phyloP scores from a whole-genome alignment of 768 basidiomycete genomes.

The Amylocystis lapponica region DNA sequence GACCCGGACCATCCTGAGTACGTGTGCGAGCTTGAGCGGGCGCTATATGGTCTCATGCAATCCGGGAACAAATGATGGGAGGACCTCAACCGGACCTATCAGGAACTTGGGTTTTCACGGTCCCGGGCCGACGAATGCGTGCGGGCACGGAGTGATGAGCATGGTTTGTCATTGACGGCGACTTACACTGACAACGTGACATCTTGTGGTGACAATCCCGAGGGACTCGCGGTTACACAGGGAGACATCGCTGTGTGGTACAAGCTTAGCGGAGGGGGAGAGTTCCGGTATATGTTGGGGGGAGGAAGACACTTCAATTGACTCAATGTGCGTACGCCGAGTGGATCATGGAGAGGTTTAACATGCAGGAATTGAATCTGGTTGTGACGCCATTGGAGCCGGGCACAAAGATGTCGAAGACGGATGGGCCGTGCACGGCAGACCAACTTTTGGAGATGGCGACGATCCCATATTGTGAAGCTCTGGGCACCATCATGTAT shows the following conservation, averaged over 20 bases:
- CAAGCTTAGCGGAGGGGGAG: neutral
- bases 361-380: slow-evolving; percentile 17
- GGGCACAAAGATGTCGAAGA: slow-evolving; percentile 3
- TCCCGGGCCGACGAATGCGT: neutral
- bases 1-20: neutral
- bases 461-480: slow-evolving; percentile 1
- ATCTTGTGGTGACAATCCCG: neutral
- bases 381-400: slow-evolving; percentile 16
- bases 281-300: slow-evolving; percentile 13
- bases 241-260: neutral
- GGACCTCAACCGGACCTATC: neutral
- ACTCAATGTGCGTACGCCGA: slow-evolving; percentile 9
- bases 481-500: slow-evolving; percentile 20
- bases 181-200: slow-evolving; percentile 7
- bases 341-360: slow-evolving; percentile 15
- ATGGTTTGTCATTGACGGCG: neutral
- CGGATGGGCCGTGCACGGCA: neutral
- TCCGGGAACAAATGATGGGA: neutral
- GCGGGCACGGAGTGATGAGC: neutral
- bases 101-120: neutral
- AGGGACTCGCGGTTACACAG: neutral
- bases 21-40: neutral
- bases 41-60: slow-evolving; percentile 1
- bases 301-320: slow-evolving; percentile 13
- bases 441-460: slow-evolving; percentile 1